These are phyloP conservation scores for Pterocarpus macrocarpus DNA, from an alignment of 306 rosid species.

Conservation along the genomic window DNA sequence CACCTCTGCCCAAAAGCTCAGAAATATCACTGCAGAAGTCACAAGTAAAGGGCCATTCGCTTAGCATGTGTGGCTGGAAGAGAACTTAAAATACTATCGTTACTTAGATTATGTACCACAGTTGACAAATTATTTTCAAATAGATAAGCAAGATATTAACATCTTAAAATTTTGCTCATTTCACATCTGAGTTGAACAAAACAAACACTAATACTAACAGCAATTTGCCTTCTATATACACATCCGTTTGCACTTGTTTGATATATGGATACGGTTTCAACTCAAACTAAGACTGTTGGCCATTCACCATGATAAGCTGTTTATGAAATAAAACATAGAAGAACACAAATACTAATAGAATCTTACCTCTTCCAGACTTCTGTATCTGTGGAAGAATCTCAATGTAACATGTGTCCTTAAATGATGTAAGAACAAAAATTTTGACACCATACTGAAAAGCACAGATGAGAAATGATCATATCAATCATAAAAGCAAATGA, in stretches of 20 bases:
- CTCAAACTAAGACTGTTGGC: background rate
- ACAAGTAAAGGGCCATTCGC: slow-evolving; percentile 23
- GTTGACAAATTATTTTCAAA: slow-evolving; percentile 27
- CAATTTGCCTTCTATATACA: background rate
- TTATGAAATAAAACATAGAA: background rate
- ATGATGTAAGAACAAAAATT: slow-evolving; percentile 91
- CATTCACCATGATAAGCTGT: background rate
- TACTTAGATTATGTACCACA: slow-evolving; percentile 24
- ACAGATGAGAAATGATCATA: slow-evolving; percentile 30
- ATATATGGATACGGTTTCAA: background rate
- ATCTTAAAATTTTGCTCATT: slow-evolving; percentile 8
- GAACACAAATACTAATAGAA: slow-evolving; percentile 8
- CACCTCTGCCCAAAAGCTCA: slow-evolving; percentile 99
- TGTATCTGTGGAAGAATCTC: slow-evolving; percentile 87
- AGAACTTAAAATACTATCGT: slow-evolving; percentile 2
- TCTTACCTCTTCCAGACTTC: slow-evolving; percentile 84
- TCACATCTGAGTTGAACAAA: background rate
- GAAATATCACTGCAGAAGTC: slow-evolving; percentile 86
- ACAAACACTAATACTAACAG: too few species aligned
- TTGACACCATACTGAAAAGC: slow-evolving; percentile 92
- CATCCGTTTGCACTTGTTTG: background rate
- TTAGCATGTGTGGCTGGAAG: slow-evolving; percentile 32
- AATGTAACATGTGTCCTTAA: slow-evolving; percentile 87
- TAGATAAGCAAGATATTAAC: slow-evolving; percentile 6
- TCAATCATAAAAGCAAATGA: slow-evolving; percentile 43